Base-by-base conservation (phyloP, 2,329 filamentous ascomycete genomes). In the Colletotrichum coccodes region DNA sequence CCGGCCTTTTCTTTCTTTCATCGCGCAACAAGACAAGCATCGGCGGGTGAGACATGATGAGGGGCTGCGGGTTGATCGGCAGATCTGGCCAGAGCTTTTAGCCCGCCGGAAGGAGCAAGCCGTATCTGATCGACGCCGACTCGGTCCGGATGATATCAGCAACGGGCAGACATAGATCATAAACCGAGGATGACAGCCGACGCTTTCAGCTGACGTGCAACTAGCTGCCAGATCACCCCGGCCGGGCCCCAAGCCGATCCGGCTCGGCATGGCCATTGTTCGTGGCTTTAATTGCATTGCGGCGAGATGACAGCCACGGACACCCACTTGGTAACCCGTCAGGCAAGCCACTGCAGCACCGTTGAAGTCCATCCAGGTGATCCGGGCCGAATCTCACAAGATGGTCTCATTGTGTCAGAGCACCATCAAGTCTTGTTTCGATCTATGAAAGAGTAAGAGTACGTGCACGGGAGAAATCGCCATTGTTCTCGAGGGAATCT, bases 81-180 rank as follows among this genome's bases (percentile, higher is more conserved):
- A 66, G 40, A 54, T 40, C 57, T 62, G 26, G 63, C 47, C 40
- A 47, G 23, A 32, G 49, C 57, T 42, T 40, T 56, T n/a, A n/a
- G 47, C 30, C 28, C 49, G 32, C 63, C 63, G 58, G 58, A 62
- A 56, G 32, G 62, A 66, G 57, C 30, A 54, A 61, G 23, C 30
- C 34, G 40, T 42, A 36, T 47, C n/a, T 54, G n/a, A 16, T 4
- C 44, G 56, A 28, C 26, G 30, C 28, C 32, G 28, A 32, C 44
- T 47, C 21, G 26, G 4, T 8, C 38, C 9, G 52, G 38, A 5
- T 3, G 12, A 7, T 47, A n/a, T 23, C 8, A 8, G 21, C 5
- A 23, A 23, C 1, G 5, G 28, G 38, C 6, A n/a, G 28, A 6
- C 4, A 32, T 9, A 52, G 9, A 14, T 8, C 18, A 18, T n/a